phyloP scores from a whole-genome alignment of 495 filamentous ascomycete genomes.

The Emericellopsis terricola region DNA sequence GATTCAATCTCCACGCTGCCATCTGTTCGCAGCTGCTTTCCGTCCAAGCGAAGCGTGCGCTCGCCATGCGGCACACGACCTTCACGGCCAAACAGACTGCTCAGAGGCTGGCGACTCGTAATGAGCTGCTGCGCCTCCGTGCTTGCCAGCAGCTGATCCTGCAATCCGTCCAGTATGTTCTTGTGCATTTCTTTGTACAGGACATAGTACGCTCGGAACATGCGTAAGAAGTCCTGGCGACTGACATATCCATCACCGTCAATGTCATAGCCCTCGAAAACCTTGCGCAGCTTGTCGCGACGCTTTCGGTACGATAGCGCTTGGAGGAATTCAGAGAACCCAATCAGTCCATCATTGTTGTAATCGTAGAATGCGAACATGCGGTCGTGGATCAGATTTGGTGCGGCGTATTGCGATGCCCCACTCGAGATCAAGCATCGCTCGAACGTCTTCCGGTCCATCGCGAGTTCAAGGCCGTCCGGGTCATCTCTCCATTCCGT shows the following conservation, averaged over 20 bases:
- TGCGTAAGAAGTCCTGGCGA: constrained; percentile 74
- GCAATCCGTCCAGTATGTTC: constrained; percentile 65
- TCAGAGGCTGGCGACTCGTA: constrained; percentile 59
- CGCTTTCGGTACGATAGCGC: constrained; percentile 69
- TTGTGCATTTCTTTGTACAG: constrained; percentile 69
- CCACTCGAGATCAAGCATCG: constrained; percentile 72
- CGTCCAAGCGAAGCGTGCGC: constrained; percentile 37
- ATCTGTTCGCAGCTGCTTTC: constrained; percentile 37
- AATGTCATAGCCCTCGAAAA: constrained; percentile 84
- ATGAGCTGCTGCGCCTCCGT: constrained; percentile 56
- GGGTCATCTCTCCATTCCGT: constrained; percentile 75
- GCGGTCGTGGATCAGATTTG: constrained; percentile 84
- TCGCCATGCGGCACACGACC: constrained; percentile 43
- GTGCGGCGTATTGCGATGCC: constrained; percentile 52
- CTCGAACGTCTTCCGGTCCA: constrained; percentile 82
- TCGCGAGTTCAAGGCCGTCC: constrained; percentile 55
- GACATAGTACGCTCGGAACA: constrained; percentile 81
- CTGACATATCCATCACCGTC: constrained; percentile 78
- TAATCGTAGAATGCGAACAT: constrained; percentile 95
- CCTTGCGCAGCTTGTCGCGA: constrained; percentile 51
- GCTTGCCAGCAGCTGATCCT: constrained; percentile 60
- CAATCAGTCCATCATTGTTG: constrained; percentile 72
- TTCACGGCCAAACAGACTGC: constrained; percentile 45
- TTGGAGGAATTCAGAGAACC: constrained; percentile 81
- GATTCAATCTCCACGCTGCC: constrained; percentile 48